phyloP scores from a whole-genome alignment of 2,329 filamentous ascomycete genomes.

The Penicillium sp. region DNA sequence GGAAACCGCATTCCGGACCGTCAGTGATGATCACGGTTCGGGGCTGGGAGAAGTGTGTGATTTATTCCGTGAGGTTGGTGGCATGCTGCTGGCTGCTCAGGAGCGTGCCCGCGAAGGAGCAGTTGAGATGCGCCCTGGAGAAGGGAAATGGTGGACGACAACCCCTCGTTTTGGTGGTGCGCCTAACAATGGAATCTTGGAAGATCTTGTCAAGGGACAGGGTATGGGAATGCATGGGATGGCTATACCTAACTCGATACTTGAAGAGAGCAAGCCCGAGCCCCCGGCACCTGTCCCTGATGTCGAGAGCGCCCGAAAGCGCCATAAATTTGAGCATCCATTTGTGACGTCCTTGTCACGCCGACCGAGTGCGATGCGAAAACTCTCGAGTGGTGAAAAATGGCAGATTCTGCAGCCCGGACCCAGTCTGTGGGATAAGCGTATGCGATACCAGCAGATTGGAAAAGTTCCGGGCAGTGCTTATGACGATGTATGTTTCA shows the following conservation, averaged over 20 bases:
- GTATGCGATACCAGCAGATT: constrained; percentile 60
- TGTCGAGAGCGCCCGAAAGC: constrained; percentile 41
- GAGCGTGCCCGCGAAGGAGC: constrained; percentile 62
- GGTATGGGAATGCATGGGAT: constrained; percentile 34
- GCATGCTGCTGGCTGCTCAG: constrained; percentile 62
- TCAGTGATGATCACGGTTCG: constrained; percentile 31
- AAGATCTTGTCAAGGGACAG: constrained; percentile 36
- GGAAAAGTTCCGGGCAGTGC: constrained; percentile 54
- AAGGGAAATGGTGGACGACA: constrained; percentile 65
- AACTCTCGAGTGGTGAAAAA: constrained; percentile 52
- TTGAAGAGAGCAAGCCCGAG: constrained; percentile 31
- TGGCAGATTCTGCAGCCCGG: constrained; percentile 59
- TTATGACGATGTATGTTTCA: constrained; percentile 58
- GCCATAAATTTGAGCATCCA: constrained; percentile 41
- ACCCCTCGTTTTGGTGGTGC: constrained; percentile 61
- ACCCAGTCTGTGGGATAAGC: constrained; percentile 60
- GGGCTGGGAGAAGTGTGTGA: constrained; percentile 54
- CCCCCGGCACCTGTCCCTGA: constrained; percentile 28
- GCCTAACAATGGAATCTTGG: constrained; percentile 40
- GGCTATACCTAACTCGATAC: constrained; percentile 31
- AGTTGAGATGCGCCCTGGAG: constrained; percentile 54
- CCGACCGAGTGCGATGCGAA: constrained; percentile 42
- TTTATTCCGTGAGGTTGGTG: constrained; percentile 61
- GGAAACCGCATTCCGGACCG: constrained; percentile 57
- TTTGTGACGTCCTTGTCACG: constrained; percentile 33